phyloP scores from a whole-genome alignment of 805 yeast species.

The Candida chauliodis region DNA sequence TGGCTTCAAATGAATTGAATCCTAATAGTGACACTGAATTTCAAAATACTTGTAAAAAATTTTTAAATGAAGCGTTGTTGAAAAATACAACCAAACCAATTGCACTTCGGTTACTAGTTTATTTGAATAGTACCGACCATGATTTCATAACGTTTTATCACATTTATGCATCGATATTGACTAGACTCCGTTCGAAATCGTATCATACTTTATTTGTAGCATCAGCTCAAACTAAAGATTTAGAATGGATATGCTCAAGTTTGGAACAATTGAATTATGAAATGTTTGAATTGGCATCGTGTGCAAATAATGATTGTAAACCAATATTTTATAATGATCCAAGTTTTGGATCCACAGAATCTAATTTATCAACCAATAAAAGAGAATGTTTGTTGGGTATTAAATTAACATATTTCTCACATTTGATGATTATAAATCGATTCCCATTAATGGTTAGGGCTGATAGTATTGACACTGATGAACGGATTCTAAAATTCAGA shows the following conservation, averaged over 20 bases:
- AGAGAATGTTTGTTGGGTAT: constrained; percentile 17
- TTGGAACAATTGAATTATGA: constrained; percentile 26
- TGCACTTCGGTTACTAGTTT: constrained; percentile 1
- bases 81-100: constrained; percentile 1
- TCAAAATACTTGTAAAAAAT: not conserved
- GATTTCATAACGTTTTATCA: constrained; percentile 6
- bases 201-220: constrained; percentile 33
- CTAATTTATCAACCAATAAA: not conserved
- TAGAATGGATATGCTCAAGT: constrained; percentile 17
- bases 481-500: constrained; percentile 20
- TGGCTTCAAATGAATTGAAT: not conserved
- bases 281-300: constrained; percentile 22
- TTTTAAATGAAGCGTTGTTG: not conserved
- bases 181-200: constrained; percentile 26
- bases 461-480: constrained; percentile 14
- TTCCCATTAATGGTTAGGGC: constrained; percentile 22
- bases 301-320: constrained; percentile 15
- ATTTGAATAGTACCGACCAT: not conserved
- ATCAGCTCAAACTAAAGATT: constrained; percentile 17
- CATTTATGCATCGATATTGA: constrained; percentile 13
- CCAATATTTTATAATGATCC: constrained; percentile 35
- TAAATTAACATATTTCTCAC: constrained; percentile 31
- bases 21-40: not conserved
- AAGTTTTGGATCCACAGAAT: constrained; percentile 18
- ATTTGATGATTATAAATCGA: constrained; percentile 35